Evolutionary conservation across 1,284 basidiomycete genomes (phyloP).

Genomic region (Fereydounia khargensis): DNA sequence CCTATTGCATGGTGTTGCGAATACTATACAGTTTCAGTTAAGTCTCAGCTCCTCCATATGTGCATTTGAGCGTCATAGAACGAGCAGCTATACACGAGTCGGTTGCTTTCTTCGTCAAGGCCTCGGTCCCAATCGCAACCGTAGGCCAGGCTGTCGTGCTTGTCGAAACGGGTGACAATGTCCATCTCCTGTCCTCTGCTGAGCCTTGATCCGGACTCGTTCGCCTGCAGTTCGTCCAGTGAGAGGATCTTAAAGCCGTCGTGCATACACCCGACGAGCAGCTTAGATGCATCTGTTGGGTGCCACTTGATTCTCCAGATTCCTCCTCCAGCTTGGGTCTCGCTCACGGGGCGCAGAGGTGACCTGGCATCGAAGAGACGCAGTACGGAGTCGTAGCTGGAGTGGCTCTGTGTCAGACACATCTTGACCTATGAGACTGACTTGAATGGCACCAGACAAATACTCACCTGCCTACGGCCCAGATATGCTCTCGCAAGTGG

Average conservation of each 20-base stretch:
- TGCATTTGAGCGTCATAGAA: constrained; percentile 90
- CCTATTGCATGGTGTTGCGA: background rate
- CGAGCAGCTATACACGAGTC: constrained; percentile 81
- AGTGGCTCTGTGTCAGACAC: constrained; percentile 58
- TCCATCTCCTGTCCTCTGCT: constrained; percentile 20
- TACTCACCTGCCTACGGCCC: constrained; percentile 94
- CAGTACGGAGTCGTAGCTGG: constrained; percentile 82
- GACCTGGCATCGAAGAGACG: constrained; percentile 81
- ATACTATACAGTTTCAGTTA: background rate
- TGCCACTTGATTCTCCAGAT: constrained; percentile 97
- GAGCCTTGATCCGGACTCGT: constrained; percentile 1
- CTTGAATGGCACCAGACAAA: constrained; percentile 67
- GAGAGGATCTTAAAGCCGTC: constrained; percentile 75
- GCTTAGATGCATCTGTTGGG: constrained; percentile 64
- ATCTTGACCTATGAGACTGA: constrained; percentile 2
- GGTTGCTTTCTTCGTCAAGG: constrained; percentile 54
- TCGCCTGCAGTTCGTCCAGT: constrained; percentile 1
- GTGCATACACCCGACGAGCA: constrained; percentile 94
- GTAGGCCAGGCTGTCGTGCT: constrained; percentile 83
- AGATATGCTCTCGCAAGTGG: constrained; percentile 72
- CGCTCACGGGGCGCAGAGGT: constrained; percentile 64
- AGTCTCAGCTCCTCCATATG: constrained; percentile 65
- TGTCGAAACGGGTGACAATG: constrained; percentile 67
- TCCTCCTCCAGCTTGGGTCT: constrained; percentile 78
- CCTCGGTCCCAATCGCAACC: constrained; percentile 87